Conservation (phyloP, 441 rosid species). For the Iberis amara region DNA sequence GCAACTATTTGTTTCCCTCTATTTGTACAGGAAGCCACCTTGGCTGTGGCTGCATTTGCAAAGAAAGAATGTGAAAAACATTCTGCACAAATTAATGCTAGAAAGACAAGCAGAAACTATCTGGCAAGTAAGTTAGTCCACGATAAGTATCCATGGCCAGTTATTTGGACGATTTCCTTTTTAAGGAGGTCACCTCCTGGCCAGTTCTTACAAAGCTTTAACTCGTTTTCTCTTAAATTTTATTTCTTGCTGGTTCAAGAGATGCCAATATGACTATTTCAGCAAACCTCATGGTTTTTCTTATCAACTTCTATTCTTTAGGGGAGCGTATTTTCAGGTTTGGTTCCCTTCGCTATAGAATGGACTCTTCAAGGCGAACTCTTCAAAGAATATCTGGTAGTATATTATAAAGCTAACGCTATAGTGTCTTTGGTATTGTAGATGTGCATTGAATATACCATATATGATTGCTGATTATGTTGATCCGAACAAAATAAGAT, state of each 20-base stretch:
- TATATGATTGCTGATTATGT: not conserved
- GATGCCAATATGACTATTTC: slow-evolving; percentile 17
- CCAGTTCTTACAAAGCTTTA: slow-evolving; percentile 28
- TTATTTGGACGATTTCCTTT: slow-evolving; percentile 23
- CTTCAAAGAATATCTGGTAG: slow-evolving; percentile 88
- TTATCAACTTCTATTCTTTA: slow-evolving; percentile 31
- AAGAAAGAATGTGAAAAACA: slow-evolving; percentile 60
- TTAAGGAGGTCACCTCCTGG: too few relatives aligned
- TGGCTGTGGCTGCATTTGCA: slow-evolving; percentile 80
- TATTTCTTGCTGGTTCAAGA: slow-evolving; percentile 12
- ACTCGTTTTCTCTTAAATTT: slow-evolving; percentile 21
- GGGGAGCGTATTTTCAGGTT: slow-evolving; percentile 79
- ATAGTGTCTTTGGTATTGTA: not conserved
- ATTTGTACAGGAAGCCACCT: slow-evolving; percentile 71
- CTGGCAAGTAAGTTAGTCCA: slow-evolving; percentile 46
- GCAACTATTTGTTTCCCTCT: slow-evolving; percentile 13
- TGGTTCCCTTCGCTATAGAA: slow-evolving; percentile 78
- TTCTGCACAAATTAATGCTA: slow-evolving; percentile 31
- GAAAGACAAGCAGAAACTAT: slow-evolving; percentile 41
- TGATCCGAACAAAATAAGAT: not conserved
- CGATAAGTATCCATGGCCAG: slow-evolving; percentile 22
- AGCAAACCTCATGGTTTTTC: slow-evolving; percentile 9
- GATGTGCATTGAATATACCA: slow-evolving; percentile 1
- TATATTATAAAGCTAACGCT: slow-evolving; percentile 19
- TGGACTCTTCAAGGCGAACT: slow-evolving; percentile 89